Percentiles rank a stretch among this genome's conserved stretches.
phyloP scores from a whole-genome alignment of 2,329 filamentous ascomycete genomes.

The Neopestalotiopsis sp. region DNA sequence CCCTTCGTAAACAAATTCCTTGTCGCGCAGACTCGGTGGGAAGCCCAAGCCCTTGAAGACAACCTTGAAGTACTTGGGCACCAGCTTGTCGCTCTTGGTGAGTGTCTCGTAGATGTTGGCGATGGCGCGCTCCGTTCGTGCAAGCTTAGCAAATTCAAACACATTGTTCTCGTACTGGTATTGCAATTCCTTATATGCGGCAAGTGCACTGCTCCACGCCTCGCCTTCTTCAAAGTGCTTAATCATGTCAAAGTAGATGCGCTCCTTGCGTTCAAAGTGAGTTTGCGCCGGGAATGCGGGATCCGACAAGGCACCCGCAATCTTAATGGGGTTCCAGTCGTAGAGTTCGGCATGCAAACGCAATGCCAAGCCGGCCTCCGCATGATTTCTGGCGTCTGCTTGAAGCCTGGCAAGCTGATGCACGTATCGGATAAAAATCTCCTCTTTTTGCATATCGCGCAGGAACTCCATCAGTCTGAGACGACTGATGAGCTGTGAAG shows the following conservation, averaged over 20 bases:
- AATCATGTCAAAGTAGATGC: conserved; percentile 92
- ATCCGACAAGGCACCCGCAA: conserved; percentile 70
- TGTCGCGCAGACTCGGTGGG: conserved; percentile 79
- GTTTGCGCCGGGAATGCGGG: conserved; percentile 83
- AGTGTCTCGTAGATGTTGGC: conserved; percentile 91
- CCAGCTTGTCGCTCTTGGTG: conserved; percentile 77
- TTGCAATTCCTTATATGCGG: conserved; percentile 89
- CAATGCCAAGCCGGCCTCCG: conserved; percentile 87
- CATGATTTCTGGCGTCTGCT: conserved; percentile 75
- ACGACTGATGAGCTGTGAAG: conserved; percentile 84
- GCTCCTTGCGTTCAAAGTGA: conserved; percentile 90
- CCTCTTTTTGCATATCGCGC: conserved; percentile 94
- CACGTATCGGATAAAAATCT: conserved; percentile 95
- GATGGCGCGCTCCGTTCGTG: conserved; percentile 86
- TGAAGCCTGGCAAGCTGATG: conserved; percentile 88
- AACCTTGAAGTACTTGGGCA: conserved; percentile 90
- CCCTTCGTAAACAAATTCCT: conserved; percentile 91
- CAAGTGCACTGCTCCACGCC: conserved; percentile 87
- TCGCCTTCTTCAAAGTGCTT: conserved; percentile 94
- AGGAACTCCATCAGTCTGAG: conserved; percentile 94
- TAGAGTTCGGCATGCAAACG: conserved; percentile 92
- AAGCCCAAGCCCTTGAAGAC: conserved; percentile 90
- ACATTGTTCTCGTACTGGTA: conserved; percentile 88
- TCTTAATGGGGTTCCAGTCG: conserved; percentile 80
- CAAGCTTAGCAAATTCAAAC: conserved; percentile 92